These are phyloP conservation scores for Russula sp. DNA, from an alignment of 768 basidiomycete species.

Conservation along the genomic window DNA sequence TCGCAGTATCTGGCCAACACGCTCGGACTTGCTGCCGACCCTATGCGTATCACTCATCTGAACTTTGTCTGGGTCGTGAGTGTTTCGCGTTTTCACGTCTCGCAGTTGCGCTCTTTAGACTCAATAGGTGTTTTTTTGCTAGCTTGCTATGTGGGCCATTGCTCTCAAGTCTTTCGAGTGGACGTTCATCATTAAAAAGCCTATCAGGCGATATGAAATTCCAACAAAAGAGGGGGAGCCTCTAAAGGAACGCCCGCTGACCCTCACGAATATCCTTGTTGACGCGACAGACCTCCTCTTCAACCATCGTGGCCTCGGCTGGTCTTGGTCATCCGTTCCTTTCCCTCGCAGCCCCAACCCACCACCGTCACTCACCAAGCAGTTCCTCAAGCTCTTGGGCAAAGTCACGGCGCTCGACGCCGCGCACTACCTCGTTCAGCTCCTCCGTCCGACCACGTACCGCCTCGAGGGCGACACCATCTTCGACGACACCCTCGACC, in stretches of 20 bases:
- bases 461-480: slow-evolving; percentile 15
- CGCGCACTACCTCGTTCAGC: slow-evolving; percentile 11
- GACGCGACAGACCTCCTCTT: slow-evolving; percentile 19
- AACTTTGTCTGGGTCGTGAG: slow-evolving; percentile 16
- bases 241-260: slow-evolving; percentile 3
- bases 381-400: not conserved
- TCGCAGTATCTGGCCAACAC: not conserved
- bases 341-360: not conserved
- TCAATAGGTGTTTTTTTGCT: not conserved
- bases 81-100: not conserved
- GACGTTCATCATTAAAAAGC: slow-evolving; percentile 4
- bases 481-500: slow-evolving; percentile 8
- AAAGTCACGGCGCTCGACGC: slow-evolving; percentile 8
- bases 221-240: not conserved
- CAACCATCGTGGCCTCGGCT: slow-evolving; percentile 21
- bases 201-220: slow-evolving; percentile 4
- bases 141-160: slow-evolving; percentile 11
- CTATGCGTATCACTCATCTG: slow-evolving; percentile 3
- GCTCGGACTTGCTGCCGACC: not conserved
- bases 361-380: not conserved
- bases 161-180: slow-evolving; percentile 15
- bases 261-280: not conserved
- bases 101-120: not conserved
- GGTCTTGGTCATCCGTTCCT: slow-evolving; percentile 19
- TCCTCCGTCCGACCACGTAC: slow-evolving; percentile 7